A percentile compares a stretch with the other conserved stretches of the same genome.
phyloP scores from a whole-genome alignment of 75 land plant genomes.

The Isoetes taiwanensis region DNA sequence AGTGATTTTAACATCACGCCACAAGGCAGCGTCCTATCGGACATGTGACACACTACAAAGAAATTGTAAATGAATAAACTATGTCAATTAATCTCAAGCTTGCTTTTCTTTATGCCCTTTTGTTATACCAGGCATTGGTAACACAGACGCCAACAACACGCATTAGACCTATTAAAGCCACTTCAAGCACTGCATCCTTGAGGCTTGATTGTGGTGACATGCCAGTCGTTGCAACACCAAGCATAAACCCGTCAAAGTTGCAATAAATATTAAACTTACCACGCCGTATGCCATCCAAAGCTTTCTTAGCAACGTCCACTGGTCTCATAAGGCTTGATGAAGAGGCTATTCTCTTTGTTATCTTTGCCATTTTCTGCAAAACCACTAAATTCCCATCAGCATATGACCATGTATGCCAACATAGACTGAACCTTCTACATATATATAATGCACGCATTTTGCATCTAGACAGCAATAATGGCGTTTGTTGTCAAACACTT shows the following conservation, averaged over 20 bases:
- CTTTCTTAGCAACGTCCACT: slow-evolving; percentile 48
- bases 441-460: no score
- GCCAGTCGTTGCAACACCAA: slow-evolving; percentile 51
- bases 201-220: slow-evolving; percentile 63
- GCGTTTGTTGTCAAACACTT: no score
- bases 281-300: slow-evolving; percentile 50
- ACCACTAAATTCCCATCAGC: no score
- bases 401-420: no score
- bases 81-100: no score
- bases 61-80: no score
- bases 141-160: slow-evolving; percentile 45
- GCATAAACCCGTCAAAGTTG: slow-evolving; percentile 56
- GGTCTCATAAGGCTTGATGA: slow-evolving; percentile 50
- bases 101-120: no score
- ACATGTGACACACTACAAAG: no score
- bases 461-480: no score
- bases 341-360: slow-evolving; percentile 46
- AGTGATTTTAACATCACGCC: no score
- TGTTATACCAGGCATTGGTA: slow-evolving; percentile 53
- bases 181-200: slow-evolving; percentile 44
- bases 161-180: slow-evolving; percentile 23
- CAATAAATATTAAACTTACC: slow-evolving; percentile 50
- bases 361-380: slow-evolving; percentile 37
- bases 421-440: no score
- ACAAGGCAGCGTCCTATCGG: no score